These are phyloP conservation scores for Penicillium occitanis DNA, from an alignment of 2,329 filamentous ascomycete species.

Conservation along the genomic window DNA sequence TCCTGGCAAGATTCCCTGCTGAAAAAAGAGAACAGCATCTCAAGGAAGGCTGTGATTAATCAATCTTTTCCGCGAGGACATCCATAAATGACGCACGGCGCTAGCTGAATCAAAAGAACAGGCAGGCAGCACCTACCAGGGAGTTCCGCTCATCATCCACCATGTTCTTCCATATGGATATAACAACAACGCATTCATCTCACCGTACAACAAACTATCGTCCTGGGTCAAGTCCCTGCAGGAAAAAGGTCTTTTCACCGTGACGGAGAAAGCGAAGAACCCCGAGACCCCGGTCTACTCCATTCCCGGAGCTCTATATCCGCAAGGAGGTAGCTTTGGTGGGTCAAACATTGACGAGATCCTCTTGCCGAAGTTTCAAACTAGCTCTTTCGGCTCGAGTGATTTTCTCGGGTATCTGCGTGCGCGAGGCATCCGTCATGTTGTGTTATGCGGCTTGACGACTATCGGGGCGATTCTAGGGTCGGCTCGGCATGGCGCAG, in stretches of 20 bases:
- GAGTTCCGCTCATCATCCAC: background rate
- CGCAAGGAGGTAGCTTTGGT: background rate
- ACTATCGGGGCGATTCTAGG: background rate
- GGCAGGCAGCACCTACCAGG: background rate
- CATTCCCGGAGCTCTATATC: background rate
- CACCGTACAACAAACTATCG: conserved; percentile 3
- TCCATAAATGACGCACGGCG: background rate
- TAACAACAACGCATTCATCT: conserved; percentile 3
- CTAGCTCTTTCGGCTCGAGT: conserved; percentile 10
- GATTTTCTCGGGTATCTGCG: conserved; percentile 2
- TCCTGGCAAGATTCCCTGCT: background rate
- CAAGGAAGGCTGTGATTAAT: background rate
- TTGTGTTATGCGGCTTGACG: conserved; percentile 5
- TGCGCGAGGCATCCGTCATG: conserved; percentile 4
- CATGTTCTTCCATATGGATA: conserved; percentile 2
- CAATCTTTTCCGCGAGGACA: background rate
- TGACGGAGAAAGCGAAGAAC: background rate
- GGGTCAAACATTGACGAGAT: background rate
- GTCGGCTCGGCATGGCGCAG: background rate
- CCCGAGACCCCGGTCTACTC: conserved; percentile 2
- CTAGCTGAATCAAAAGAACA: background rate
- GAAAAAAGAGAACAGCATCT: background rate
- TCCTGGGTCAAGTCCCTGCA: conserved; percentile 8
- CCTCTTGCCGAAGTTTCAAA: conserved; percentile 5
- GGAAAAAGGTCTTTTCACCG: conserved; percentile 1